phyloP scores from a whole-genome alignment of 495 filamentous ascomycete species.

The Penicillium lividum region DNA sequence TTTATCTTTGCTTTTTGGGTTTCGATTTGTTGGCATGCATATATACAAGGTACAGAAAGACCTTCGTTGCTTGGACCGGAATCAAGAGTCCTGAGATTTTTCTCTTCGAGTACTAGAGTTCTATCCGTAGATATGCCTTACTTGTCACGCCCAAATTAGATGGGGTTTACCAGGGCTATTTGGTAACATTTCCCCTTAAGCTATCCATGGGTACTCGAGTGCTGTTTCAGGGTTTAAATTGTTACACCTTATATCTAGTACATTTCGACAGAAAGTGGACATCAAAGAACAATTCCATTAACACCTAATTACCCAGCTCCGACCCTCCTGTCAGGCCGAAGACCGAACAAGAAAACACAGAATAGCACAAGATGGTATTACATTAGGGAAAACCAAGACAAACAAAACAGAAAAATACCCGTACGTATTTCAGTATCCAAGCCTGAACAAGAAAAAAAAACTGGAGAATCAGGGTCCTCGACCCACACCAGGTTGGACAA shows the following conservation, averaged over 20 bases:
- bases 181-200: too few relatives aligned
- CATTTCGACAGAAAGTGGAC: neutral
- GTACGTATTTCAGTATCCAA: slow-evolving; percentile 2
- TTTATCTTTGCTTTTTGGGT: slow-evolving; percentile 4
- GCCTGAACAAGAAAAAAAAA: neutral
- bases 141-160: too few relatives aligned
- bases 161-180: too few relatives aligned
- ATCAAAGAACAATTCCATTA: slow-evolving; percentile 20
- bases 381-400: slow-evolving; percentile 30
- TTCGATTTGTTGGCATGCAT: slow-evolving; percentile 4
- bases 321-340: slow-evolving; percentile 12
- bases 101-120: neutral
- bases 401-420: slow-evolving; percentile 11
- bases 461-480: slow-evolving; percentile 6
- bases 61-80: slow-evolving; percentile 8
- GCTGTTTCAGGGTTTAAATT: too few relatives aligned
- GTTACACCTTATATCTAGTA: too few relatives aligned
- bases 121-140: neutral
- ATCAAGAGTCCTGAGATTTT: slow-evolving; percentile 7
- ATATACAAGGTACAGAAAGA: slow-evolving; percentile 3
- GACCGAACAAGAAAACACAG: slow-evolving; percentile 15
- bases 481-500: slow-evolving; percentile 5
- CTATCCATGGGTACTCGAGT: too few relatives aligned
- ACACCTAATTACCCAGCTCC: slow-evolving; percentile 21
- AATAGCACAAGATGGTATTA: slow-evolving; percentile 42